Base-by-base conservation (phyloP, 306 rosid species). In the Cicer arietinum region DNA sequence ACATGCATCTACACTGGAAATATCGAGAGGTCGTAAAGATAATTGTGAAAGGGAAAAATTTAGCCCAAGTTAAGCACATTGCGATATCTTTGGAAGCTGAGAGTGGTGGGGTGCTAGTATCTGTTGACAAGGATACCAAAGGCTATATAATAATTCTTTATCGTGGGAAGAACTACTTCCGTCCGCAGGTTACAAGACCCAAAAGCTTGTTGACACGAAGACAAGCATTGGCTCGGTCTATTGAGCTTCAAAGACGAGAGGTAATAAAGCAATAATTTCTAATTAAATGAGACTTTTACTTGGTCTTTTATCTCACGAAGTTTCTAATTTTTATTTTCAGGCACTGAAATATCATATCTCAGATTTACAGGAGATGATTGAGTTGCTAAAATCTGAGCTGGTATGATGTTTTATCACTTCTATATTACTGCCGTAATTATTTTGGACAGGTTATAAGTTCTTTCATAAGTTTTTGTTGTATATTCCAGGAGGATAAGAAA, bases 1-100 rank as follows among this genome's bases (percentile, higher is more conserved):
- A 94, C 83, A 90, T 94, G 96, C 98, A 94, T 85, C 89, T 94
- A 47, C 98, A 94, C 63, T 91, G 98, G 97, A 94, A 94, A 77
- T 85, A 87, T 56, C 87, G 96, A 1, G 98, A 94, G 84, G 76
- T 94, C 87, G 96, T 91, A 20, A 94, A 94, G 88, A 80, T 94
- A 86, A 82, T 90, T 25, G 94, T 87, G 41, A 94, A 80, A 76
- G 91, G 96, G 57, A 91, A 84, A 87, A 88, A 81, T 69, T 51
- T 73, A 47, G 86, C 86, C 68, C 98, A 88, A 84, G 91, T 90
- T 73, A 88, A 86, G 84, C 95, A 94, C 57, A 76, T 90, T 43
- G 94, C 98, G 17, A 88, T 88, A 80, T 79, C 92, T 73, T 89
- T 94, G 87, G 98, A 94, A 87, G 98, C 98, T 7, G 98, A 94